phyloP scores from a whole-genome alignment of 129 eudicot genomes.

The Kitagawia praeruptora region DNA sequence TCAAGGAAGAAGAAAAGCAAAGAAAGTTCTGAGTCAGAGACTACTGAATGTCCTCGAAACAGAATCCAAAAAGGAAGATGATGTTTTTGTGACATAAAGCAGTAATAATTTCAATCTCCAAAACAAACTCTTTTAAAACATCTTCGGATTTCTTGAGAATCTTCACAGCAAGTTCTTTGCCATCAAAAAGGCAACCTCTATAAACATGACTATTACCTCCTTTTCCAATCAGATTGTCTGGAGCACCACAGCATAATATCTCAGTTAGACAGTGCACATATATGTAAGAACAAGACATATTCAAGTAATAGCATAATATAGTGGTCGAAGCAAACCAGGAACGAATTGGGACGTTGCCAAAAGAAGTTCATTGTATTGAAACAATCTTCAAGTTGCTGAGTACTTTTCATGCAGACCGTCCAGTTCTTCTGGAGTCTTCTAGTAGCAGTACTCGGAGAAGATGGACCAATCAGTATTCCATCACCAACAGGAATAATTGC shows the following conservation, averaged over 20 bases:
- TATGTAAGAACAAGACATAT: background rate
- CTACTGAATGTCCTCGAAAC: conserved; percentile 76
- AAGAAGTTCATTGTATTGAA: conserved; percentile 56
- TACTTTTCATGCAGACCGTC: conserved; percentile 73
- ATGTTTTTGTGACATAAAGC: conserved; percentile 70
- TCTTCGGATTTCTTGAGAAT: conserved; percentile 46
- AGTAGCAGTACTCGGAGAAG: conserved; percentile 27
- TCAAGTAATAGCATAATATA: conserved; percentile 3
- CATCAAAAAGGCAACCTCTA: conserved; percentile 73
- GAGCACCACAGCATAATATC: conserved; percentile 6
- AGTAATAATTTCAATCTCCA: conserved; percentile 58
- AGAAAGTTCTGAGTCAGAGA: no score
- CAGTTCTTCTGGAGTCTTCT: conserved; percentile 46
- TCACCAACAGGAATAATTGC: conserved; percentile 54
- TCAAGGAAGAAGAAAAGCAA: no score
- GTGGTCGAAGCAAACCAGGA: conserved; percentile 46
- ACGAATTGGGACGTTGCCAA: conserved; percentile 61
- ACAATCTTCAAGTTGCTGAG: conserved; percentile 67
- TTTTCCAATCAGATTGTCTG: conserved; percentile 86
- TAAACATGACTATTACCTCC: conserved; percentile 89
- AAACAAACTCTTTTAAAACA: conserved; percentile 37
- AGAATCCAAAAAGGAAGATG: conserved; percentile 71
- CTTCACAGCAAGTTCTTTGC: conserved; percentile 50
- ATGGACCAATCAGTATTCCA: conserved; percentile 20
- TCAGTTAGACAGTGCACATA: background rate